A percentile compares a stretch with the other conserved stretches of the same genome.
Evolutionary conservation across 2,329 filamentous ascomycete genomes (phyloP).

Genomic region (Aspergillus pseudonomiae): DNA sequence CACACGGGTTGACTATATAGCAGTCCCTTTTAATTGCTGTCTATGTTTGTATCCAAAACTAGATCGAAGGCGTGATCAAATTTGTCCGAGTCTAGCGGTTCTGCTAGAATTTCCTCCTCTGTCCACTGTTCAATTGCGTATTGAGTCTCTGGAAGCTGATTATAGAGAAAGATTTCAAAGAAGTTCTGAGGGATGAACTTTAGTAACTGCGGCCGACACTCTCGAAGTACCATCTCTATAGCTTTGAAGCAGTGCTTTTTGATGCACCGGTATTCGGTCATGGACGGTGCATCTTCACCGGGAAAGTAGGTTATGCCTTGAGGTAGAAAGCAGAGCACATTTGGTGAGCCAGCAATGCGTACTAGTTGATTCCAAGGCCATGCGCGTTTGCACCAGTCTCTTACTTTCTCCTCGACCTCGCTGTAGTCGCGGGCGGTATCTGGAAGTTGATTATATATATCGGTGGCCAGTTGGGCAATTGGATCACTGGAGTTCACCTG

Average conservation of each 20-base stretch:
- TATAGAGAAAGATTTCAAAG: slow-evolving; percentile 15
- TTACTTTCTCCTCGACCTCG: neutral
- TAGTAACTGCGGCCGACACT: slow-evolving; percentile 6
- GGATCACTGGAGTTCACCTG: neutral
- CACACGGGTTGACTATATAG: too few relatives aligned
- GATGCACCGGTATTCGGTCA: slow-evolving; percentile 12
- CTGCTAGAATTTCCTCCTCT: slow-evolving; percentile 10
- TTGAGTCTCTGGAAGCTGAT: slow-evolving; percentile 2
- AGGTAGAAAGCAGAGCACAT: slow-evolving; percentile 12
- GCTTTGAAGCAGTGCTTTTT: slow-evolving; percentile 9
- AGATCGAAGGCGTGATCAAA: slow-evolving; percentile 9
- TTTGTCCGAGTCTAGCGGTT: slow-evolving; percentile 10
- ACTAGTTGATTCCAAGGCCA: slow-evolving; percentile 12
- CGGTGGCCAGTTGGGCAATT: slow-evolving; percentile 1
- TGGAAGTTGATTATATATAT: slow-evolving; percentile 1
- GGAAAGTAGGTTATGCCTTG: slow-evolving; percentile 8
- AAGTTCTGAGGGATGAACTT: slow-evolving; percentile 5
- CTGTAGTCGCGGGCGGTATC: neutral
- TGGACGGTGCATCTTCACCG: slow-evolving; percentile 5
- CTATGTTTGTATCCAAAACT: too few relatives aligned
- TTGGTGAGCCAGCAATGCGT: slow-evolving; percentile 3
- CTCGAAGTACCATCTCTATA: slow-evolving; percentile 5
- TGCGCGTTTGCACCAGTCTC: slow-evolving; percentile 9
- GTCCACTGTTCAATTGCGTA: slow-evolving; percentile 12
- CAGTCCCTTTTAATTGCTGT: too few relatives aligned